A percentile compares a stretch with the other conserved stretches of the same genome.
phyloP scores from a whole-genome alignment of 805 yeast species.

The Nakazawaea siamensis region DNA sequence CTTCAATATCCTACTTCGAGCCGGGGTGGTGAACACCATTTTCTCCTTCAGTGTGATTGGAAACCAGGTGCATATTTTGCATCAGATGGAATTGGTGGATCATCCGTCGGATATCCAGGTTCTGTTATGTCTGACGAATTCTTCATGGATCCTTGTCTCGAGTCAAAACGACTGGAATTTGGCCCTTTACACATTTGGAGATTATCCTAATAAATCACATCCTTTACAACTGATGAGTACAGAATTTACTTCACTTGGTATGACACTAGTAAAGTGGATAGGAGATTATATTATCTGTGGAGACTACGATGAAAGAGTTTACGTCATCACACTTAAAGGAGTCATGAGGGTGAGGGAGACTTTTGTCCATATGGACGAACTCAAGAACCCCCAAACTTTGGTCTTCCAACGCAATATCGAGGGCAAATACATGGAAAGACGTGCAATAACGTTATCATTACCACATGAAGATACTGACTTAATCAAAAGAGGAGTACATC shows the following conservation, averaged over 20 bases:
- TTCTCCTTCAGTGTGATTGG: not conserved
- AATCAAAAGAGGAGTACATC: not conserved
- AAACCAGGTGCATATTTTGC: slow-evolving; percentile 1
- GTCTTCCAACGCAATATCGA: not conserved
- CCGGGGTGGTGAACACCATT: slow-evolving; percentile 2
- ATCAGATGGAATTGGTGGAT: slow-evolving; percentile 1
- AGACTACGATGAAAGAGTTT: slow-evolving; percentile 3
- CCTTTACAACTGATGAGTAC: too few species aligned
- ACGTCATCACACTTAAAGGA: slow-evolving; percentile 1
- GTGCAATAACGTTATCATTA: not conserved
- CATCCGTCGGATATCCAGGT: slow-evolving; percentile 1
- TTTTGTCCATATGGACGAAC: not conserved
- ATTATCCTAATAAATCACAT: too few species aligned
- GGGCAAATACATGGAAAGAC: not conserved
- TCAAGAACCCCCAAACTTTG: not conserved
- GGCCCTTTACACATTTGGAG: too few species aligned
- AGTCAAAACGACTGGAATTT: too few species aligned
- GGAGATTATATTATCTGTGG: slow-evolving; percentile 4
- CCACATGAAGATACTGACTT: not conserved
- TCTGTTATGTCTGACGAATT: not conserved
- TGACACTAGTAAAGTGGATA: slow-evolving; percentile 1
- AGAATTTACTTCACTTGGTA: too few species aligned
- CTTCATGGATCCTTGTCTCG: slow-evolving; percentile 4
- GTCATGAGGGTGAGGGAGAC: not conserved
- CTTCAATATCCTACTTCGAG: not conserved